Percentiles rank a stretch among this genome's conserved stretches.
Evolutionary conservation across 768 basidiomycete species (phyloP).

Genomic region (Macrolepiota fuliginosa): DNA sequence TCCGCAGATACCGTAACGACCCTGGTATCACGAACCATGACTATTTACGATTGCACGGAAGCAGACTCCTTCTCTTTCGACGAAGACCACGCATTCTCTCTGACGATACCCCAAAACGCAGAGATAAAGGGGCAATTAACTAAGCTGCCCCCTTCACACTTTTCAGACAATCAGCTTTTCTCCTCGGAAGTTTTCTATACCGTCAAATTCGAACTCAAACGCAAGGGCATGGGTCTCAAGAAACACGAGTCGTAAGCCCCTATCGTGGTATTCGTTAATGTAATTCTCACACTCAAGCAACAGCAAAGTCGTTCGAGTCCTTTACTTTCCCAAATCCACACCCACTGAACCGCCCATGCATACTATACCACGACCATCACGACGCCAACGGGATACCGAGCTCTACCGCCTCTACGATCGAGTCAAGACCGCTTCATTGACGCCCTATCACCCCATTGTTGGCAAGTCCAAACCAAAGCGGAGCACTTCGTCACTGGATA

Average conservation of each 20-base stretch:
- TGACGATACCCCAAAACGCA: conserved; percentile 35
- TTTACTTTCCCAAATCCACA: conserved; percentile 43
- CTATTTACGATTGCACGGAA: conserved; percentile 24
- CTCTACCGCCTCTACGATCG: conserved; percentile 22
- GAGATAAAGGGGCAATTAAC: conserved; percentile 21
- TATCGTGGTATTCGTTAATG: not conserved
- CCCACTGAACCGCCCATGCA: conserved; percentile 31
- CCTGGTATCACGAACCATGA: conserved; percentile 25
- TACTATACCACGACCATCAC: conserved; percentile 27
- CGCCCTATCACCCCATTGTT: conserved; percentile 19
- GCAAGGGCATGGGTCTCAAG: conserved; percentile 33
- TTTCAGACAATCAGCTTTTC: conserved; percentile 25
- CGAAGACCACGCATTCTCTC: conserved; percentile 31
- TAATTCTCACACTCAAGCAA: not conserved
- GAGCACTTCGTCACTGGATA: conserved; percentile 9
- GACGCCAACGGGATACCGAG: conserved; percentile 17
- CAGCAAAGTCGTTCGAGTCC: conserved; percentile 32
- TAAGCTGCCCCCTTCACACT: conserved; percentile 37
- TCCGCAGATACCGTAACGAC: conserved; percentile 23
- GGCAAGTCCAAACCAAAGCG: conserved; percentile 12
- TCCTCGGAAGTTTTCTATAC: conserved; percentile 33
- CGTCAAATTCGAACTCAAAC: conserved; percentile 34
- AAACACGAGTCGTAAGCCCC: conserved; percentile 36
- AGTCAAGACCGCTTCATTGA: conserved; percentile 27
- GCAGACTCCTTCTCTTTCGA: conserved; percentile 21